Evolutionary conservation across 2,329 filamentous ascomycete species (phyloP).

Genomic region (Colletotrichum siamense): DNA sequence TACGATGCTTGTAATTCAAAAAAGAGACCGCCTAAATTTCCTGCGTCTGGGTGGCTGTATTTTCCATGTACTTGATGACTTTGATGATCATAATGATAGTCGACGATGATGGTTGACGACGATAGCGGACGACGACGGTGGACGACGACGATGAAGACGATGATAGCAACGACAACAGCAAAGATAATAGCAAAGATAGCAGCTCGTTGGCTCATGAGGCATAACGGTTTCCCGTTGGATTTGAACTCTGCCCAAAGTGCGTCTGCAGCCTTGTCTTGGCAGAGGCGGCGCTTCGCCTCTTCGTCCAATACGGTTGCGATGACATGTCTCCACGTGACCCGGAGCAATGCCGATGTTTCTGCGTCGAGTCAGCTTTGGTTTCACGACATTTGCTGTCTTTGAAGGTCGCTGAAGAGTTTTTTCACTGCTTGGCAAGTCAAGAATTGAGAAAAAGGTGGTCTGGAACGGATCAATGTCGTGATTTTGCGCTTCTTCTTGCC

Average conservation of each 20-base stretch:
- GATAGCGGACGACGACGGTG: too few relatives aligned
- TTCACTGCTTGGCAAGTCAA: not conserved
- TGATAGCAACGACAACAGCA: too few relatives aligned
- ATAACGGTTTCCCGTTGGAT: not conserved
- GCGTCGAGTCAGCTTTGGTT: conserved; percentile 6
- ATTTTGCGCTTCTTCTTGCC: not conserved
- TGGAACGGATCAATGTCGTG: not conserved
- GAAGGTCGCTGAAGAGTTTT: not conserved
- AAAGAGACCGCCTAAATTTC: too few relatives aligned
- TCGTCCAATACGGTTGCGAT: not conserved
- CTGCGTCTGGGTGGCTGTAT: too few relatives aligned
- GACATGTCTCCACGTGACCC: not conserved
- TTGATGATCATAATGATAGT: too few relatives aligned
- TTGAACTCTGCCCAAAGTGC: not conserved
- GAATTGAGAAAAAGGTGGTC: not conserved
- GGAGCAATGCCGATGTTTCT: not conserved
- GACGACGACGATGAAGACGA: too few relatives aligned
- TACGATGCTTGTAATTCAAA: not conserved
- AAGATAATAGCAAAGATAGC: not conserved
- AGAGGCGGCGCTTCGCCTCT: not conserved
- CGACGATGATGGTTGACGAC: too few relatives aligned
- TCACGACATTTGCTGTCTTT: not conserved
- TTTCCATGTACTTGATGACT: too few relatives aligned
- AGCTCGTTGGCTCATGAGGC: not conserved
- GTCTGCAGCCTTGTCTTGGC: not conserved